Evolutionary conservation across 1,139 yeast genomes (phyloP), one percentile per base, ranked within the genome.

Genomic region (Diutina mesorugosa): DNA sequence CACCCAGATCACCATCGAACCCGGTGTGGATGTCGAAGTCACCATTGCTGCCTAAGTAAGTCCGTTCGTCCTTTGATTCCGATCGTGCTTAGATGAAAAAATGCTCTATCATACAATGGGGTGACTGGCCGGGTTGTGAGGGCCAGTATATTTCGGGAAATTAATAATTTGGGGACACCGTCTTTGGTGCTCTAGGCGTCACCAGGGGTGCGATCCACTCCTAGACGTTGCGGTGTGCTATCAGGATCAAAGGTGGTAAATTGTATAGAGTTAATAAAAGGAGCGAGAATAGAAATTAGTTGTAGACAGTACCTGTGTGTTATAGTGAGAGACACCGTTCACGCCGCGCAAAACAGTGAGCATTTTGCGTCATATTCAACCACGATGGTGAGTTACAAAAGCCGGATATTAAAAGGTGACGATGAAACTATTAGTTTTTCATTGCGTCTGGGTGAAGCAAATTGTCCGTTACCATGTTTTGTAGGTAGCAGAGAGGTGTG

Each of bases 1-100:
- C 81, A 91, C 99, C 71, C 93, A 91, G 77, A 83, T 85, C 82
- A 83, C 88, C 79, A 83, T 86, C 71, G 84, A 80, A 76, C 85
- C 85, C 45, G 70, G 70, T 66, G 70, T 67, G 65, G 70, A 67
- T 64, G 68, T 67, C 55, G 69, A 67, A 62, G 70, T 67, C 62
- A 67, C 70, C 64, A 64, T 67, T 58, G 70, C 69, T 60, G 69
- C 69, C 60, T 67, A 67, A 67, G 62, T 62, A 61, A 35, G 41
- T 35, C 28, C 55, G 46, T 55, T 29, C 55, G 55, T 51, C 56
- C 51, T 56, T 38, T 56, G 41, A 47, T 55, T 28, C 45, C 41
- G 30, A 50, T 45, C 55, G 32, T n/a, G 38, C 51, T 47, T 50
- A 21, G 4, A 50, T 29, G 26, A 50, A 14, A 30, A 14, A 7